Evolutionary conservation across 345 rosid genomes (phyloP).

Genomic region (Eucalyptus sideroxylon): DNA sequence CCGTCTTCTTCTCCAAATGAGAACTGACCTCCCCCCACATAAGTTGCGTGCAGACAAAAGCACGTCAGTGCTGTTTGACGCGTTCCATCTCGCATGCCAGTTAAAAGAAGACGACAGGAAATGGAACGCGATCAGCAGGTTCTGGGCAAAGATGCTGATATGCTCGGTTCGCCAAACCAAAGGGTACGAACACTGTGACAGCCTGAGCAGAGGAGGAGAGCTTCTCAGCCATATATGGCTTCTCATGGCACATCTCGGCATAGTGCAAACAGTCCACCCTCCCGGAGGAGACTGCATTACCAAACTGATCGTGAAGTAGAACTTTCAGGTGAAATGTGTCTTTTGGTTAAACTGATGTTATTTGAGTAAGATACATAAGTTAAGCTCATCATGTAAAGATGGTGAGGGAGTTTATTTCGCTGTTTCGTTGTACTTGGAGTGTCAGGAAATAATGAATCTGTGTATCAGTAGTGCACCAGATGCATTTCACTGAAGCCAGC

Average conservation of each 20-base stretch:
- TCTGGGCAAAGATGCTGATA: neutral
- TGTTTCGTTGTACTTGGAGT: neutral
- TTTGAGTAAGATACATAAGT: neutral
- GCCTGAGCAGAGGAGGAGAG: conserved; percentile 44
- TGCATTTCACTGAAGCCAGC: neutral
- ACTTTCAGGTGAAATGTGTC: rapidly evolving
- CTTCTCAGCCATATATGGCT: conserved; percentile 40
- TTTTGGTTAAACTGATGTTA: neutral
- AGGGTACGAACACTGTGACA: conserved; percentile 20
- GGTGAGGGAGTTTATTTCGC: neutral
- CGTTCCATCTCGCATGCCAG: neutral
- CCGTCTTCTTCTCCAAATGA: neutral
- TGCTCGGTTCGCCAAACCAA: neutral
- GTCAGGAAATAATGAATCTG: neutral
- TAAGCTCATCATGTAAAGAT: neutral
- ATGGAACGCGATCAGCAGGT: neutral
- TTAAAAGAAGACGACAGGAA: rapidly evolving
- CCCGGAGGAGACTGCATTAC: conserved; percentile 27
- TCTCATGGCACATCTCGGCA: conserved; percentile 42
- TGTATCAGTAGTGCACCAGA: rapidly evolving
- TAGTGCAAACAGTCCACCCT: conserved; percentile 25
- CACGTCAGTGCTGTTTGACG: conserved; percentile 14
- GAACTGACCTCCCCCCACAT: neutral
- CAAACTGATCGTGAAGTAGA: neutral
- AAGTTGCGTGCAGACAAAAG: conserved; percentile 3